Conservation (phyloP, 495 filamentous ascomycete genomes). For the Podospora australis region DNA sequence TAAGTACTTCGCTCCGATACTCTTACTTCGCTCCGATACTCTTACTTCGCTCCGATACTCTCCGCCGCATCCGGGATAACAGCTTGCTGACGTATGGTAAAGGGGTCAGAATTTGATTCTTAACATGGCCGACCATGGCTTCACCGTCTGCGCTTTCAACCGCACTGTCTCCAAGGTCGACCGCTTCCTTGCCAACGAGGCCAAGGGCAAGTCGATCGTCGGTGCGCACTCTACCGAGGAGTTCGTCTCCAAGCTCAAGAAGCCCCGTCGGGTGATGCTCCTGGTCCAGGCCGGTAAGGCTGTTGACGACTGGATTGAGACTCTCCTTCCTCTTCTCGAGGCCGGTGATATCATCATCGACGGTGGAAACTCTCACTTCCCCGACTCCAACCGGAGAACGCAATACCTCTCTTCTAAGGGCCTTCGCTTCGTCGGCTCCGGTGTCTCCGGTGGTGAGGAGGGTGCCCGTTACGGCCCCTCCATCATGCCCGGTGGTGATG, state of each 20-base stretch:
- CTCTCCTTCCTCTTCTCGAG: constrained; percentile 82
- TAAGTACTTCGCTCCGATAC: constrained; percentile 38
- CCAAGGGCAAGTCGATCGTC: constrained; percentile 88
- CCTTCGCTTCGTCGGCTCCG: constrained; percentile 91
- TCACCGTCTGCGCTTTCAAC: constrained; percentile 95
- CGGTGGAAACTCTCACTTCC: constrained; percentile 98
- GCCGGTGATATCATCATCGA: constrained; percentile 98
- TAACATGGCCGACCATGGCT: constrained; percentile 94
- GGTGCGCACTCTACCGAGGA: constrained; percentile 93
- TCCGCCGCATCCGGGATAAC: background rate
- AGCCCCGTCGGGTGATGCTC: constrained; percentile 91
- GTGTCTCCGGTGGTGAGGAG: constrained; percentile 99
- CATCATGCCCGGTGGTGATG: constrained; percentile 97
- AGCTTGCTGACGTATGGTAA: constrained; percentile 7
- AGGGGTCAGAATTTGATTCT: constrained; percentile 91
- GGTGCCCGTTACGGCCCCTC: constrained; percentile 96
- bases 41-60: constrained; percentile 6
- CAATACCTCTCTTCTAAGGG: constrained; percentile 78
- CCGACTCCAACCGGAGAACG: constrained; percentile 94
- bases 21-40: constrained; percentile 4
- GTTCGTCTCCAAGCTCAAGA: constrained; percentile 92
- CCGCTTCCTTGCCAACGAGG: constrained; percentile 86
- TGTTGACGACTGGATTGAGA: constrained; percentile 97
- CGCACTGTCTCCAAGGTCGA: constrained; percentile 97
- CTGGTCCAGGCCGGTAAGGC: constrained; percentile 97